These are phyloP conservation scores for Leptomonas pyrrhocoris DNA, from an alignment of 208 protist genomes.

Conservation along the genomic window DNA sequence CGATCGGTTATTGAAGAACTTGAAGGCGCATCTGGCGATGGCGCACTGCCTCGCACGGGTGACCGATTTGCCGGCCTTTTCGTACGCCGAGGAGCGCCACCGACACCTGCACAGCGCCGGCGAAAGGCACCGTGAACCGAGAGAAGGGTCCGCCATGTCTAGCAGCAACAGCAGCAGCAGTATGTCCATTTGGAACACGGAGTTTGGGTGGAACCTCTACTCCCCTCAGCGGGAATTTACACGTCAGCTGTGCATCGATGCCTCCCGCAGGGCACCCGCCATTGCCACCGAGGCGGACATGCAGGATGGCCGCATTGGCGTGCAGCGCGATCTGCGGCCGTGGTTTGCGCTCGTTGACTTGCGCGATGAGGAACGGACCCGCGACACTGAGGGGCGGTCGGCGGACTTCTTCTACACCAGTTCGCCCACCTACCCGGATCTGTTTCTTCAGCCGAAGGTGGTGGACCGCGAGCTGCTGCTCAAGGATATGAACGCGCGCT, in stretches of 20 bases:
- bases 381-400: constrained; percentile 8
- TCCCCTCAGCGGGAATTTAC: constrained; percentile 48
- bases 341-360: constrained; percentile 62
- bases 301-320: constrained; percentile 33
- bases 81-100: constrained; percentile 19
- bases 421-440: constrained; percentile 78
- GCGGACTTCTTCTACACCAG: constrained; percentile 33
- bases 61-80: constrained; percentile 58
- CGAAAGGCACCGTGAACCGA: too few species aligned
- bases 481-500: constrained; percentile 65
- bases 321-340: constrained; percentile 55
- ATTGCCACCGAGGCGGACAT: constrained; percentile 23
- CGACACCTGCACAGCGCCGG: constrained; percentile 1
- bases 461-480: constrained; percentile 55
- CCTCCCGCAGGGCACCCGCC: constrained; percentile 20
- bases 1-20: constrained; percentile 31
- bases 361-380: constrained; percentile 19
- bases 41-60: constrained; percentile 27
- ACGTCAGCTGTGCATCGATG: constrained; percentile 57
- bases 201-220: constrained; percentile 88
- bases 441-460: constrained; percentile 56
- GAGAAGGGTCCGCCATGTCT: too few species aligned
- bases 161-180: constrained; percentile 6
- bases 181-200: constrained; percentile 29
- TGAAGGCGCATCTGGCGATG: constrained; percentile 30